These are phyloP conservation scores for Penicillium atrosanguineum DNA, from an alignment of 495 filamentous ascomycete genomes.

Conservation along the genomic window DNA sequence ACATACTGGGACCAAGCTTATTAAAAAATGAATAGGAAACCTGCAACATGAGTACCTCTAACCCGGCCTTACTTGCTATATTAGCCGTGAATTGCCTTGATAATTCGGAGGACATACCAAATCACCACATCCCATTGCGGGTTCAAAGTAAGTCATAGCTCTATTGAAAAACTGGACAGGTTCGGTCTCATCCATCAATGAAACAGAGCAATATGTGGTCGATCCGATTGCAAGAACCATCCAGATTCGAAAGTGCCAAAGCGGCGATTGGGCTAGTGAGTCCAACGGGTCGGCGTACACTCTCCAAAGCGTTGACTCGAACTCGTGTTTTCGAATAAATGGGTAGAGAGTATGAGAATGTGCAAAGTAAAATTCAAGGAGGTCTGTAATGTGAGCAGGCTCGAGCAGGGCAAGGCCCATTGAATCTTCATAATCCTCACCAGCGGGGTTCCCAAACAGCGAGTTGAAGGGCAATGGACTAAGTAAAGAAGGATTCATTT, in stretches of 20 bases:
- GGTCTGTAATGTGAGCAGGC: constrained; percentile 23
- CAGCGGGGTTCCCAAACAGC: constrained; percentile 15
- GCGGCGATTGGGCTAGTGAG: constrained; percentile 23
- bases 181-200: constrained; percentile 37
- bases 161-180: constrained; percentile 35
- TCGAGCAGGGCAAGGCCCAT: constrained; percentile 19
- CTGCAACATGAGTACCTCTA: constrained; percentile 41
- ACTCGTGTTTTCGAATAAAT: constrained; percentile 29
- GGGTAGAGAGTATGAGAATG: constrained; percentile 43
- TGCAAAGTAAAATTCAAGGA: constrained; percentile 40
- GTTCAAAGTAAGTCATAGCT: constrained; percentile 37
- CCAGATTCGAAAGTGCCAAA: constrained; percentile 38
- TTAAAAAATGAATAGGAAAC: constrained; percentile 45
- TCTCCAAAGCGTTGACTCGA: constrained; percentile 26
- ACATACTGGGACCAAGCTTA: constrained; percentile 40
- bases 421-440: constrained; percentile 17
- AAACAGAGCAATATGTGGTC: constrained; percentile 35
- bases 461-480: constrained; percentile 19
- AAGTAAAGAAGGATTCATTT: constrained; percentile 13
- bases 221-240: constrained; percentile 43
- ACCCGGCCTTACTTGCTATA: constrained; percentile 19
- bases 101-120: constrained; percentile 20
- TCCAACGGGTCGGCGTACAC: constrained; percentile 28
- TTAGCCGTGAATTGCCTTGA: not conserved
- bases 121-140: constrained; percentile 34